These are phyloP conservation scores for Biscogniauxia mediterranea DNA, from an alignment of 2,329 filamentous ascomycete species.

Conservation along the genomic window DNA sequence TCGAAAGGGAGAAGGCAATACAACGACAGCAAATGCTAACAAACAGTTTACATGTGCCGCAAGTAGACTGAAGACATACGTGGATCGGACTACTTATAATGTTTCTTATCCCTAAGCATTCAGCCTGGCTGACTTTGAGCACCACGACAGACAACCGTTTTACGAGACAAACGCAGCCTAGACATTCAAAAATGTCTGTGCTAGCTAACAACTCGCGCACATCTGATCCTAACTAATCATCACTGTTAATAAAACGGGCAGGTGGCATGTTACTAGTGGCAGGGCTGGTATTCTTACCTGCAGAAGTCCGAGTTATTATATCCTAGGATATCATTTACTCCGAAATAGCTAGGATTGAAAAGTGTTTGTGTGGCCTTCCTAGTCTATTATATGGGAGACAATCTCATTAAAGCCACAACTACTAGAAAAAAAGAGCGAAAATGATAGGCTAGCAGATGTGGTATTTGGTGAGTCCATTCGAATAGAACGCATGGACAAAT, in stretches of 20 bases:
- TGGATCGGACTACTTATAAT: too few species aligned
- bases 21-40: slow-evolving; percentile 6
- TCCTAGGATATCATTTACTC: neutral
- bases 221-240: neutral
- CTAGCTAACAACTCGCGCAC: neutral
- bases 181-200: neutral
- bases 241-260: neutral
- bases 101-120: neutral
- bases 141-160: neutral
- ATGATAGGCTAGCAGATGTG: neutral
- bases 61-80: slow-evolving; percentile 12
- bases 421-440: neutral
- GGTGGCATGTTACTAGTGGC: neutral
- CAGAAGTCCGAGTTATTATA: neutral
- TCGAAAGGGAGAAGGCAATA: slow-evolving; percentile 8
- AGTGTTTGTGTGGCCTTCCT: neutral
- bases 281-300: too few species aligned
- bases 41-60: slow-evolving; percentile 6
- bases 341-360: neutral
- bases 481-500: neutral
- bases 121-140: neutral
- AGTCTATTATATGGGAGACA: neutral
- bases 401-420: neutral
- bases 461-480: neutral
- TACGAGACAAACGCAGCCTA: neutral